These are phyloP conservation scores for Penicillium riverlandense DNA, from an alignment of 495 filamentous ascomycete genomes.

Conservation along the genomic window DNA sequence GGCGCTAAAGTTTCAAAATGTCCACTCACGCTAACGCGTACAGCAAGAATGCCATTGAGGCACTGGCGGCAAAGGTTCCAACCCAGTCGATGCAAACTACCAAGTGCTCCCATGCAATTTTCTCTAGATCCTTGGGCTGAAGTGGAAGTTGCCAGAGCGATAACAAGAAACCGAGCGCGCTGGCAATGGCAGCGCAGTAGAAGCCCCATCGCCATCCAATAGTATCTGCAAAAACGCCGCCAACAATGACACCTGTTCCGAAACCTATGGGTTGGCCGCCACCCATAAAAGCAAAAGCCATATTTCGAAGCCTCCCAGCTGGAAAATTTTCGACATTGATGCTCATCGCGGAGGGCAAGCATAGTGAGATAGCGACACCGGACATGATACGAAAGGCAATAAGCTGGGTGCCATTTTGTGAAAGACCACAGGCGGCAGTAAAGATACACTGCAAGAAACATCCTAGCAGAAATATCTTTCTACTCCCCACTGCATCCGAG, in stretches of 20 bases:
- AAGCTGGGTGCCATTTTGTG: conserved; percentile 36
- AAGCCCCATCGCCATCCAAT: conserved; percentile 45
- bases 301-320: conserved; percentile 30
- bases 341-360: conserved; percentile 42
- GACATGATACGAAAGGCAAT: conserved; percentile 45
- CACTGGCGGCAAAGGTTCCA: conserved; percentile 28
- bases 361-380: conserved; percentile 44
- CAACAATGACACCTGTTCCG: conserved; percentile 33
- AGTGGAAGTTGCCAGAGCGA: conserved; percentile 30
- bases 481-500: conserved; percentile 44
- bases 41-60: conserved; percentile 29
- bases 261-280: conserved; percentile 42
- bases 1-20: background rate
- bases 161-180: conserved; percentile 20
- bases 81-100: conserved; percentile 40
- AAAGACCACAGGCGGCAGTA: conserved; percentile 37
- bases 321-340: conserved; percentile 38
- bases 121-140: conserved; percentile 2
- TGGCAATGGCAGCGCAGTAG: conserved; percentile 31
- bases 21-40: conserved; percentile 36
- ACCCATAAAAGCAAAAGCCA: conserved; percentile 39
- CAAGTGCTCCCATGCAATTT: conserved; percentile 14
- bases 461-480: conserved; percentile 36
- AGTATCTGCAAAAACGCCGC: conserved; percentile 37
- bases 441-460: conserved; percentile 33